A percentile compares a stretch with the other conserved stretches of the same genome.
Conservation (phyloP, 495 filamentous ascomycete genomes). For the Astrocystis sublimbata region DNA sequence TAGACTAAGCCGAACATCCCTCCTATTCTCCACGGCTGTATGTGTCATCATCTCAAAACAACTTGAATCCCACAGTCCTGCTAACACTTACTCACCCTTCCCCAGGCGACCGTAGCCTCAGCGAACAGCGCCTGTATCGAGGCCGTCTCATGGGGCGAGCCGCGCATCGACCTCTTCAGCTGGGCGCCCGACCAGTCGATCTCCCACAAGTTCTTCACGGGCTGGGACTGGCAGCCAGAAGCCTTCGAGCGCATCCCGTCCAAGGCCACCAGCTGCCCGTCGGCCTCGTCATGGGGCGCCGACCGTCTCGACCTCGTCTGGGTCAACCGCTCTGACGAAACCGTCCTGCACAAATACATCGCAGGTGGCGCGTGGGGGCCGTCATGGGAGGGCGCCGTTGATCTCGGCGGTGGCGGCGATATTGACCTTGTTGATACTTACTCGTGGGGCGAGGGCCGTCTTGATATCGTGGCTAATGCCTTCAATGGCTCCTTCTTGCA, state of each 20-base stretch:
- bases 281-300: slow-evolving; percentile 3
- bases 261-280: background rate
- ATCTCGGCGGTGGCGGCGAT: background rate
- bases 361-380: slow-evolving; percentile 7
- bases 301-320: slow-evolving; percentile 13
- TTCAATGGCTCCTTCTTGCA: slow-evolving; percentile 7
- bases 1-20: background rate
- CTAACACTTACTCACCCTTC: slow-evolving; percentile 2
- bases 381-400: slow-evolving; percentile 3
- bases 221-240: slow-evolving; percentile 16
- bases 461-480: slow-evolving; percentile 7
- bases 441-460: slow-evolving; percentile 7
- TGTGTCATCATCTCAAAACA: background rate
- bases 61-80: background rate
- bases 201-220: slow-evolving; percentile 19
- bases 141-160: slow-evolving; percentile 11
- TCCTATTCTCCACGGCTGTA: background rate
- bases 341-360: slow-evolving; percentile 12
- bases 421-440: background rate
- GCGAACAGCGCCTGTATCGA: background rate
- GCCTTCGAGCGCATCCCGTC: slow-evolving; percentile 10
- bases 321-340: background rate
- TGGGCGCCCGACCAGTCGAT: slow-evolving; percentile 8
- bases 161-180: slow-evolving; percentile 16
- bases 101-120: slow-evolving; percentile 1